A percentile compares a stretch with the other conserved stretches of the same genome.
These are phyloP conservation scores for Lachancea thermotolerans DNA, from an alignment of 805 yeast species.

Conservation along the genomic window DNA sequence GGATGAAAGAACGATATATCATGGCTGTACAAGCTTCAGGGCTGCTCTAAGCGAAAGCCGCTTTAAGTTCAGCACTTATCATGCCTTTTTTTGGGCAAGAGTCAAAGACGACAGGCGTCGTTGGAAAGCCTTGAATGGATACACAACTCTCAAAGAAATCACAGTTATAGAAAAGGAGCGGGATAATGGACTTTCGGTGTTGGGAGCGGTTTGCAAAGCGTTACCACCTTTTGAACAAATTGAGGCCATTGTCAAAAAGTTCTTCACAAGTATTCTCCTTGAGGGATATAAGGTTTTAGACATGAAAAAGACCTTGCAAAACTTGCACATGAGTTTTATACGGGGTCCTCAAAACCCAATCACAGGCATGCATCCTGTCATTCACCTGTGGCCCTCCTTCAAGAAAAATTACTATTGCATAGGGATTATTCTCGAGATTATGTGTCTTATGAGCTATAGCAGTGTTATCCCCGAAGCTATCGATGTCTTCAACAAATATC, in stretches of 20 bases:
- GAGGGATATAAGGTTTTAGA: slow-evolving; percentile 7
- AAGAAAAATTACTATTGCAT: slow-evolving; percentile 13
- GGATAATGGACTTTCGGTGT: slow-evolving; percentile 3
- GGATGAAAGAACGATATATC: slow-evolving; percentile 20
- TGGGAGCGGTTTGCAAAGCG: slow-evolving; percentile 9
- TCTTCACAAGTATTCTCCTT: slow-evolving; percentile 9
- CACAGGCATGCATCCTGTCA: slow-evolving; percentile 6
- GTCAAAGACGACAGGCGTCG: slow-evolving; percentile 22
- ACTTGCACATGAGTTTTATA: slow-evolving; percentile 7
- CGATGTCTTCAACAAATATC: slow-evolving; percentile 10
- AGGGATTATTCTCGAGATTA: slow-evolving; percentile 12
- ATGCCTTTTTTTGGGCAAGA: slow-evolving; percentile 20
- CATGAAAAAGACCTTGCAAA: slow-evolving; percentile 4
- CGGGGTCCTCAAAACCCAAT: slow-evolving; percentile 8
- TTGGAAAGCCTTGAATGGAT: slow-evolving; percentile 17
- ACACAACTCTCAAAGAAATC: slow-evolving; percentile 17
- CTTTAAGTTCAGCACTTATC: slow-evolving; percentile 16
- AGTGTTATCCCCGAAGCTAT: slow-evolving; percentile 7
- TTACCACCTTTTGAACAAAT: slow-evolving; percentile 10
- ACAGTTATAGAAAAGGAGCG: slow-evolving; percentile 9
- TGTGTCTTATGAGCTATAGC: slow-evolving; percentile 6
- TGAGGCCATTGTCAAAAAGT: slow-evolving; percentile 3
- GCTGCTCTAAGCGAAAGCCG: slow-evolving; percentile 13
- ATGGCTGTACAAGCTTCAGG: slow-evolving; percentile 29
- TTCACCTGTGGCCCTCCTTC: slow-evolving; percentile 5